These are phyloP conservation scores for Halteria grandinella DNA, from an alignment of 73 alveolate genomes.

Conservation along the genomic window DNA sequence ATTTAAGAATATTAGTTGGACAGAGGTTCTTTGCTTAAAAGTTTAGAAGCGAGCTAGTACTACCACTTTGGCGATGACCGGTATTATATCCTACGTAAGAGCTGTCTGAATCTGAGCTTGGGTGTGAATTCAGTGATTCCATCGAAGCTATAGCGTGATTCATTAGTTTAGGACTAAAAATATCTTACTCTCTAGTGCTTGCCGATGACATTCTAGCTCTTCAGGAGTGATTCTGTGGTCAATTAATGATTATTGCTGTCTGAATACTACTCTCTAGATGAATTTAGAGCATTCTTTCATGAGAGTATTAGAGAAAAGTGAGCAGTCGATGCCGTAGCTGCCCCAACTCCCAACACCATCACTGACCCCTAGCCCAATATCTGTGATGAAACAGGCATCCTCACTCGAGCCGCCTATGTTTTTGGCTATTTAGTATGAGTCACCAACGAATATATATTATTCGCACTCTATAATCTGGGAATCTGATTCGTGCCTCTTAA, in stretches of 20 bases:
- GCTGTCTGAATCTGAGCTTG: constrained; percentile 26
- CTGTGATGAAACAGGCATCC: constrained; percentile 62
- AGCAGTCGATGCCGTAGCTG: constrained; percentile 65
- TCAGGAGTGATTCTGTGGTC: constrained; percentile 14
- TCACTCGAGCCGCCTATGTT: constrained; percentile 31
- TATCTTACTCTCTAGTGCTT: constrained; percentile 33
- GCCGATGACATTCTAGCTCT: constrained; percentile 31
- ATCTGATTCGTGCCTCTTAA: constrained; percentile 2
- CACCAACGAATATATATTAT: constrained; percentile 22
- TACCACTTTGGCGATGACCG: not conserved
- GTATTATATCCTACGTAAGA: not conserved
- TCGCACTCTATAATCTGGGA: constrained; percentile 1
- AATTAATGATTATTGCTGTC: constrained; percentile 31
- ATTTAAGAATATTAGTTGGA: constrained; percentile 35
- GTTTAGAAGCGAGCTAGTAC: not conserved
- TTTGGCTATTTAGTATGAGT: constrained; percentile 15
- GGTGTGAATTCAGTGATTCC: constrained; percentile 13
- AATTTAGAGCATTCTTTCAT: constrained; percentile 50
- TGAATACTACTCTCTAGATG: constrained; percentile 17
- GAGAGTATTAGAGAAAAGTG: constrained; percentile 57
- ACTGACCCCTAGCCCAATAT: constrained; percentile 66
- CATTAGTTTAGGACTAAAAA: not conserved
- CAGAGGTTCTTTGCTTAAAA: constrained; percentile 16
- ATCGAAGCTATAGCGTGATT: constrained; percentile 24
- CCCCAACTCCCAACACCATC: constrained; percentile 81